Conservation (phyloP, 306 rosid genomes). For the Boehmeria nivea region DNA sequence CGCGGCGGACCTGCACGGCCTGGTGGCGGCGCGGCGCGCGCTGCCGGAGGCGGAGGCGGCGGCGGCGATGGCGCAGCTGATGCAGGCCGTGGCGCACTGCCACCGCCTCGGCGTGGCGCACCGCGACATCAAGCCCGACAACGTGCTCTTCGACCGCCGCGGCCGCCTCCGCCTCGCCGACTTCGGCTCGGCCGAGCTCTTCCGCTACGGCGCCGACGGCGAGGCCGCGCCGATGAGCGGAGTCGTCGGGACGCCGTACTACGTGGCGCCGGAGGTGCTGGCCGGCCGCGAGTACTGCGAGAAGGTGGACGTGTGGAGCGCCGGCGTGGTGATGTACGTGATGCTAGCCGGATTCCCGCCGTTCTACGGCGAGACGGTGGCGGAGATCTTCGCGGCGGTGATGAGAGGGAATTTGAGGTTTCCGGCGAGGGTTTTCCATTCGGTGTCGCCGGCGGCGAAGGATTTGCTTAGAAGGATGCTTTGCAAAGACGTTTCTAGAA, state of each 20-base stretch:
- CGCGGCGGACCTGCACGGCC: constrained; percentile 37
- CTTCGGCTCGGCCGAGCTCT: constrained; percentile 60
- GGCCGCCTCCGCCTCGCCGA: constrained; percentile 40
- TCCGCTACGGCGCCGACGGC: constrained; percentile 30
- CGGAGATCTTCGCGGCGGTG: constrained; percentile 57
- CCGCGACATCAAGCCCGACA: constrained; percentile 69
- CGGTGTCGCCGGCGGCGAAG: constrained; percentile 48
- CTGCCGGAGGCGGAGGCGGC: constrained; percentile 44
- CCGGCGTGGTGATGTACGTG: constrained; percentile 66
- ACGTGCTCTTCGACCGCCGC: constrained; percentile 41
- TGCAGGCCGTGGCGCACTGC: constrained; percentile 54
- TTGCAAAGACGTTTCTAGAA: constrained; percentile 52
- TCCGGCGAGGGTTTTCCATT: constrained; percentile 38
- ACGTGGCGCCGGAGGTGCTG: constrained; percentile 69
- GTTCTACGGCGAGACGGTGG: constrained; percentile 52
- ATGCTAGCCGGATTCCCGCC: constrained; percentile 61
- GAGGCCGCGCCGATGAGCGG: no score
- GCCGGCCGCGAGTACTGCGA: constrained; percentile 47
- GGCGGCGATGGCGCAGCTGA: constrained; percentile 35
- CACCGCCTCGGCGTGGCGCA: constrained; percentile 61
- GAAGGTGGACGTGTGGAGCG: constrained; percentile 78
- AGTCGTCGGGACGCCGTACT: constrained; percentile 61
- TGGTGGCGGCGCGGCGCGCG: constrained; percentile 11
- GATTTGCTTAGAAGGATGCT: constrained; percentile 61
- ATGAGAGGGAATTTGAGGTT: constrained; percentile 52